Base-by-base conservation (phyloP, 1,284 basidiomycete species). In the Heterobasidion occidentale region DNA sequence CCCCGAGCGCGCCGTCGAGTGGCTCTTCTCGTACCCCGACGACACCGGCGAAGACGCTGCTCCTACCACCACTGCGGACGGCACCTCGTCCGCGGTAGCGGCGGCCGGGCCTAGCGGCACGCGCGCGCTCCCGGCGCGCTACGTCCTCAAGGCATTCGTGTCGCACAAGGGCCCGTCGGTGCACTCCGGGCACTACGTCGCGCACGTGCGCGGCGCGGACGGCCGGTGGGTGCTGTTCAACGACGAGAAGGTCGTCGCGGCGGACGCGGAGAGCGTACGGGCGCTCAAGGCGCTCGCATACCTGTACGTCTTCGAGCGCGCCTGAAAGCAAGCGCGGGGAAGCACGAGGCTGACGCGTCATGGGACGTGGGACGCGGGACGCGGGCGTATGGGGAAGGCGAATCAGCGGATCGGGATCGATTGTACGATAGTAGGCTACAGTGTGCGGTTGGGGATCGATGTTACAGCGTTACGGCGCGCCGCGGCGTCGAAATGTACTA, bases 141-240 rank as follows among this genome's bases (percentile, higher is more conserved):
- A 94, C 74, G 75, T 75, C 45, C 80, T 98, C 36, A 92, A 94
- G 69, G 91, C 90, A 9, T 98, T 98, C 74, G 86, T 99, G 65
- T 98, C 94, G 56, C 96, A 99, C 77, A 98, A 98, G 65, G 96
- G 95, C 0, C 91, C 93, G 0, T 94, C 91, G 0, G 92, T 95
- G 19, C 94, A 96, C 68, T 94, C 92, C 0, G 95, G 94, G 0
- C 95, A 98, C 67, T 98, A 98, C 65, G 91, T 94, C 19, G 89
- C 90, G 27, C 92, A 95, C 67, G 79, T 94, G 45, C 27, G 27
- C 27, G 5, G 27, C 56, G 77, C 72, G 20, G 81, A 80, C 36
- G 76, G 71, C 11, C 17, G 7, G 7, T 95, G 94, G 92, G 86
- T 94, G 56, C 70, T 97, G 63, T 95, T 93, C 74, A 97, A 98